These are phyloP conservation scores for Penicillium sclerotigenum DNA, from an alignment of 2,329 filamentous ascomycete genomes.

Conservation along the genomic window DNA sequence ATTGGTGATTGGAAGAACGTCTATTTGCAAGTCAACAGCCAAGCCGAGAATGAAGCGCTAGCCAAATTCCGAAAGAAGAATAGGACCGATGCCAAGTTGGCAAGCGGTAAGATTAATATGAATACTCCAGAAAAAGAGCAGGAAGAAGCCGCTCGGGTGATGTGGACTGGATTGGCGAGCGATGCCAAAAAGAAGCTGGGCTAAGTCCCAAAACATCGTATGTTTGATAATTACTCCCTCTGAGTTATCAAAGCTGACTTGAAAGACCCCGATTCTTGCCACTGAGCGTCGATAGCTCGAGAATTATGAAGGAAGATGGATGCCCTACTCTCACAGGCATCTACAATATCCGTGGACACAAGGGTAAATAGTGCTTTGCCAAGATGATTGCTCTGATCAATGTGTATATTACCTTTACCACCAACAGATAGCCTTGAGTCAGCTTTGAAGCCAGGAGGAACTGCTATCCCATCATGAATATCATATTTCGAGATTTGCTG, in stretches of 20 bases:
- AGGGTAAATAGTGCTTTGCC: not conserved
- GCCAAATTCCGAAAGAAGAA: not conserved
- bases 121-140: not conserved
- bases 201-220: not conserved
- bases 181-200: not conserved
- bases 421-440: not conserved
- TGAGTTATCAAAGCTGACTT: not conserved
- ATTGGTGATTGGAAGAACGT: not conserved
- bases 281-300: not conserved
- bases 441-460: not conserved
- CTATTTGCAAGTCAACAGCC: not conserved
- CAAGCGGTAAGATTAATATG: not conserved
- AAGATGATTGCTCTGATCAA: not conserved
- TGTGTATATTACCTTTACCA: not conserved
- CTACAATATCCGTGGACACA: not conserved
- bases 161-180: not conserved
- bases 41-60: not conserved
- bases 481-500: not conserved
- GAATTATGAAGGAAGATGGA: not conserved
- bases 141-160: not conserved
- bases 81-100: not conserved
- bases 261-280: not conserved
- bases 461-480: not conserved
- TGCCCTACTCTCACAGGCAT: not conserved
- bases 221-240: not conserved